Evolutionary conservation across 805 yeast genomes (phyloP), one percentile per base, ranked within the genome.

Genomic region (Kluyveromyces nonfermentans): DNA sequence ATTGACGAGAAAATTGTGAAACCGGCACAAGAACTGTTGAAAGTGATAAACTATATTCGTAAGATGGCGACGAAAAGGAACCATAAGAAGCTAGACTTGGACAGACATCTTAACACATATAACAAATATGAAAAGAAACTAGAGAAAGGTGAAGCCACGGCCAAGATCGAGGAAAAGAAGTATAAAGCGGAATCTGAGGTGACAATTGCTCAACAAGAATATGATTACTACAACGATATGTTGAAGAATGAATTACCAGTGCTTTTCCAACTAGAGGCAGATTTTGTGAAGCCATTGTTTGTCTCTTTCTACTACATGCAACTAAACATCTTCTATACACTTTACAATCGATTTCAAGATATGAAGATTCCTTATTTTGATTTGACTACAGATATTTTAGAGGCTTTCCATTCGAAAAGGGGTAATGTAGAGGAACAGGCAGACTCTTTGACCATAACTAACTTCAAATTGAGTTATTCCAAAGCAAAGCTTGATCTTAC

Each of bases 311-410:
- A 93, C 68, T 93, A 80, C 73, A 93, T 93, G 97, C 98, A 93
- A 70, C 76, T 93, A 71, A 93, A 93, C 70, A 87, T 93, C 46
- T 93, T 89, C 65, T 93, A 93, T 73, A 88, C 96, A 1, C 71
- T 93, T 49, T 89, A 85, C 70, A 82, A 75, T 59, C 77, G 85
- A 56, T 85, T 90, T 86, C 96, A 90, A 67, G 95, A 86, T 60
- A 80, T 90, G 85, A 88, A 93, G 69, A 93, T 93, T 52, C 96
- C 97, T 14, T 93, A 93, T 68, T 93, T 93, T 65, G 95, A 93
- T 62, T 71, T 93, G 59, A 71, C 77, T 41, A 73, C 85, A 37
- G 97, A 88, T 61, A 85, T 93, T 50, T 72, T 84, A 43, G 90
- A 85, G 61, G 82, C 89, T 3, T 93, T 82, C 66, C 65, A 62